Conservation (phyloP, 2,329 filamentous ascomycete species). For the Hypomyces rosellus region DNA sequence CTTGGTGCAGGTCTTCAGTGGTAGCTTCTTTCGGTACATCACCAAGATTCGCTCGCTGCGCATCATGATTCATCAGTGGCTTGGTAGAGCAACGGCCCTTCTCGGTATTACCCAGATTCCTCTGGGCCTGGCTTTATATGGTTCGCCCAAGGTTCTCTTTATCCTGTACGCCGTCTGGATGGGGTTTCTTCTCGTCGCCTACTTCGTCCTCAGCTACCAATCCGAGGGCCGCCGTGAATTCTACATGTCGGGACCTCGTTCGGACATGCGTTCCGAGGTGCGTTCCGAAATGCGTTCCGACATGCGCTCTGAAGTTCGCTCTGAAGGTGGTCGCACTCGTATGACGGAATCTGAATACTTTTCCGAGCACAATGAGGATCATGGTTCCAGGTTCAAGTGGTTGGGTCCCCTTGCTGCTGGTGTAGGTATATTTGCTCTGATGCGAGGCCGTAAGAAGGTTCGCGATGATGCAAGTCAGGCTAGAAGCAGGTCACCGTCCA, state of each 20-base stretch:
- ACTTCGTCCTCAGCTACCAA: constrained; percentile 74
- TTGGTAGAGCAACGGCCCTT: constrained; percentile 69
- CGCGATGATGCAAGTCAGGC: constrained; percentile 32
- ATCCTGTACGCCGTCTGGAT: constrained; percentile 79
- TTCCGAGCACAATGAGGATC: constrained; percentile 26
- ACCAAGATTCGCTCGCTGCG: constrained; percentile 43
- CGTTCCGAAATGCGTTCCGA: not conserved
- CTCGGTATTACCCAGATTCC: constrained; percentile 84
- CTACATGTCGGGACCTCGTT: constrained; percentile 41
- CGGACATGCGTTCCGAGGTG: not conserved
- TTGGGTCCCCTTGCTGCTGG: constrained; percentile 48
- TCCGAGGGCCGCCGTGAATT: constrained; percentile 50
- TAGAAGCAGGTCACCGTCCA: constrained; percentile 33
- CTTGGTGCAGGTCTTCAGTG: constrained; percentile 63
- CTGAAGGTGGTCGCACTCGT: constrained; percentile 37
- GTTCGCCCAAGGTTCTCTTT: constrained; percentile 78
- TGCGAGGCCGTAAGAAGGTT: constrained; percentile 38
- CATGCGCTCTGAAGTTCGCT: constrained; percentile 34
- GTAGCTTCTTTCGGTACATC: constrained; percentile 54
- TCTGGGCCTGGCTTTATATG: constrained; percentile 84
- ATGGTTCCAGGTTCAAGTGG: constrained; percentile 35
- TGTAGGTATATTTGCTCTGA: constrained; percentile 42
- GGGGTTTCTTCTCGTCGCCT: constrained; percentile 63
- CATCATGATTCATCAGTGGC: constrained; percentile 76
- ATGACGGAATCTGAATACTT: constrained; percentile 37